Evolutionary conservation across 1,284 basidiomycete species (phyloP).

Genomic region (Neonothopanus nambi): DNA sequence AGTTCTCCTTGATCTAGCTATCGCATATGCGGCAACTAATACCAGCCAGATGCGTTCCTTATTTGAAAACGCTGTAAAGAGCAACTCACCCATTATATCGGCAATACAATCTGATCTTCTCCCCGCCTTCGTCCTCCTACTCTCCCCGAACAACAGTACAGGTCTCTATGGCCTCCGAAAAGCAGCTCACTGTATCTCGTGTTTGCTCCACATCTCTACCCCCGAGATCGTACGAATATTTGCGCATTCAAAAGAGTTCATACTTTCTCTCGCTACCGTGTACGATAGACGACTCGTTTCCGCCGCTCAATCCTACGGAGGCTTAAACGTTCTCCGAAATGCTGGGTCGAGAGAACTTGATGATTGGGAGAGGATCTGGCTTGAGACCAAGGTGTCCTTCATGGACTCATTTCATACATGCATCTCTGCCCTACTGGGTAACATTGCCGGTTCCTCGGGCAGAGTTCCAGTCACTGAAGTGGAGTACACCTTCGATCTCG

Average conservation of each 20-base stretch:
- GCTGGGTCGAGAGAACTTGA: slow-evolving; percentile 36
- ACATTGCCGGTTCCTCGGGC: slow-evolving; percentile 44
- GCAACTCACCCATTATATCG: slow-evolving; percentile 29
- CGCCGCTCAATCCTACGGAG: slow-evolving; percentile 62
- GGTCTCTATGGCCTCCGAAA: slow-evolving; percentile 69
- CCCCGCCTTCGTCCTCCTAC: slow-evolving; percentile 53
- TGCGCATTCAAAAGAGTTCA: slow-evolving; percentile 48
- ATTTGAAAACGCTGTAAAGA: slow-evolving; percentile 39
- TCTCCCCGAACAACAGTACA: slow-evolving; percentile 40
- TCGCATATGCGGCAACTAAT: slow-evolving; percentile 52
- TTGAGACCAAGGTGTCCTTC: slow-evolving; percentile 70
- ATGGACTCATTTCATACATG: slow-evolving; percentile 67
- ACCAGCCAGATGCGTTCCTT: slow-evolving; percentile 44
- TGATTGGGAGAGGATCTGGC: slow-evolving; percentile 68
- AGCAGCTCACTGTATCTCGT: slow-evolving; percentile 54
- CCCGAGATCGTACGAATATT: slow-evolving; percentile 50
- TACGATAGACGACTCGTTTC: slow-evolving; percentile 58
- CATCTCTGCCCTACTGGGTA: slow-evolving; percentile 48
- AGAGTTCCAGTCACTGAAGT: slow-evolving; percentile 42
- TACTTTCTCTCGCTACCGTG: slow-evolving; percentile 55
- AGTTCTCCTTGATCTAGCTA: slow-evolving; percentile 60
- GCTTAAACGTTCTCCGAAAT: slow-evolving; percentile 37
- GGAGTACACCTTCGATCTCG: slow-evolving; percentile 55
- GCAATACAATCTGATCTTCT: slow-evolving; percentile 46
- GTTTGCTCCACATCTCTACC: slow-evolving; percentile 54